phyloP scores from a whole-genome alignment of 129 eudicot genomes.

The Artemisia argyi region DNA sequence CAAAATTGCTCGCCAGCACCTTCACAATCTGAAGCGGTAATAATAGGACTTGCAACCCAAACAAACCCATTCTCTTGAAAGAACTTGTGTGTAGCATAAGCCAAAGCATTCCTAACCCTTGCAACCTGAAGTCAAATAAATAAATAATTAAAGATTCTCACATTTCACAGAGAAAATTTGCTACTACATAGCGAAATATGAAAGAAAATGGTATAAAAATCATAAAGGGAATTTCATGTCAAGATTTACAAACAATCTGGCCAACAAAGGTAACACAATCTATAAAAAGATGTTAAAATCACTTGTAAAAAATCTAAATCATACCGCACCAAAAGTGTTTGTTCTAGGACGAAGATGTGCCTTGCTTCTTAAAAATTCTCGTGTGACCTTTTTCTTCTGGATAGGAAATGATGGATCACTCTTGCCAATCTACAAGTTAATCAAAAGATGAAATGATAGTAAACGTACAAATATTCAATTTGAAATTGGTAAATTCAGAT shows the following conservation, averaged over 20 bases:
- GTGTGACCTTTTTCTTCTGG: conserved; percentile 87
- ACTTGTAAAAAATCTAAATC: conserved; percentile 25
- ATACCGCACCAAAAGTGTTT: conserved; percentile 98
- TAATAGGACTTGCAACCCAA: conserved; percentile 96
- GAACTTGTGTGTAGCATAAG: conserved; percentile 94
- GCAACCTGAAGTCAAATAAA: conserved; percentile 59
- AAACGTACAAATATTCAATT: background rate
- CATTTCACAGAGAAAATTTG: conserved; percentile 1
- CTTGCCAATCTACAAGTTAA: conserved; percentile 62
- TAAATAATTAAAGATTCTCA: background rate
- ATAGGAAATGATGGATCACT: conserved; percentile 89
- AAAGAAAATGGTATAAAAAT: background rate
- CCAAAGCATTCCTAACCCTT: conserved; percentile 91
- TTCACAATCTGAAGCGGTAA: conserved; percentile 98
- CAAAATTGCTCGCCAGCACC: conserved; percentile 99
- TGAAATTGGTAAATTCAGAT: background rate
- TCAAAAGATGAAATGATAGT: conserved; percentile 7
- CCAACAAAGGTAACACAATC: too few relatives aligned
- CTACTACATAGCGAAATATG: background rate
- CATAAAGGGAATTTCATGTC: too few relatives aligned
- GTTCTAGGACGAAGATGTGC: conserved; percentile 99
- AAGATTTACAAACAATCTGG: too few relatives aligned
- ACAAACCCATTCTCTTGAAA: conserved; percentile 98
- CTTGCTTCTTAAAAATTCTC: conserved; percentile 91
- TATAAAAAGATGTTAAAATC: background rate